A percentile compares a stretch with the other conserved stretches of the same genome.
phyloP scores from a whole-genome alignment of 2,329 filamentous ascomycete genomes.

The Peltaster fructicola region DNA sequence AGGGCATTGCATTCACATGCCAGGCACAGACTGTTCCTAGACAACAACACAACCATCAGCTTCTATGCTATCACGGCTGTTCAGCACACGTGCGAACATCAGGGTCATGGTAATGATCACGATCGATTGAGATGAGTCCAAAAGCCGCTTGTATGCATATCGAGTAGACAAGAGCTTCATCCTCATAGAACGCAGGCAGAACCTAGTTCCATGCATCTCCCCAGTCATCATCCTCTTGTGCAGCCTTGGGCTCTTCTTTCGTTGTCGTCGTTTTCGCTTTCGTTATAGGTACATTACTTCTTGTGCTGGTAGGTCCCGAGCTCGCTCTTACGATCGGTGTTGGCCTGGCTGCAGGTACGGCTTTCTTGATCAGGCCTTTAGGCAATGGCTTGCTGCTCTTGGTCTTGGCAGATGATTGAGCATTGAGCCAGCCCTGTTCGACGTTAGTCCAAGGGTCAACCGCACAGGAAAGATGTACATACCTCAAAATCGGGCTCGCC shows the following conservation, averaged over 20 bases:
- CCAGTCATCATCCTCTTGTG: conserved; percentile 25
- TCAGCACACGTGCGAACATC: too few relatives aligned
- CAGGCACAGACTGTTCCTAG: too few relatives aligned
- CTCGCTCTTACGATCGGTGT: conserved; percentile 10
- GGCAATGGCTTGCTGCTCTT: conserved; percentile 49
- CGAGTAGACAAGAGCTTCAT: too few relatives aligned
- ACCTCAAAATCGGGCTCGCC: conserved; percentile 88
- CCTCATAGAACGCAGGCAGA: too few relatives aligned
- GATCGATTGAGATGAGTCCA: too few relatives aligned
- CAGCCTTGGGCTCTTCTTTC: conserved; percentile 13
- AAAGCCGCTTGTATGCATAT: too few relatives aligned
- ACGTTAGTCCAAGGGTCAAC: too few relatives aligned
- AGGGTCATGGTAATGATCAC: too few relatives aligned
- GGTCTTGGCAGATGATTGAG: conserved; percentile 62
- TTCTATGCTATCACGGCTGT: too few relatives aligned
- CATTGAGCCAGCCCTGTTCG: conserved; percentile 88
- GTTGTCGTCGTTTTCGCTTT: conserved; percentile 7
- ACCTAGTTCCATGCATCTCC: conserved; percentile 20
- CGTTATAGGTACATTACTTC: conserved; percentile 4
- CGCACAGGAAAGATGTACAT: too few relatives aligned
- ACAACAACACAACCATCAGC: too few relatives aligned
- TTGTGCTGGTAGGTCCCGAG: conserved; percentile 11
- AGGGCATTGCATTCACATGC: too few relatives aligned
- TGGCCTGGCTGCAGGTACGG: conserved; percentile 18
- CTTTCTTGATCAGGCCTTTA: conserved; percentile 59